Conservation (phyloP, 805 yeast genomes). For the Wickerhamiella australiensis region DNA sequence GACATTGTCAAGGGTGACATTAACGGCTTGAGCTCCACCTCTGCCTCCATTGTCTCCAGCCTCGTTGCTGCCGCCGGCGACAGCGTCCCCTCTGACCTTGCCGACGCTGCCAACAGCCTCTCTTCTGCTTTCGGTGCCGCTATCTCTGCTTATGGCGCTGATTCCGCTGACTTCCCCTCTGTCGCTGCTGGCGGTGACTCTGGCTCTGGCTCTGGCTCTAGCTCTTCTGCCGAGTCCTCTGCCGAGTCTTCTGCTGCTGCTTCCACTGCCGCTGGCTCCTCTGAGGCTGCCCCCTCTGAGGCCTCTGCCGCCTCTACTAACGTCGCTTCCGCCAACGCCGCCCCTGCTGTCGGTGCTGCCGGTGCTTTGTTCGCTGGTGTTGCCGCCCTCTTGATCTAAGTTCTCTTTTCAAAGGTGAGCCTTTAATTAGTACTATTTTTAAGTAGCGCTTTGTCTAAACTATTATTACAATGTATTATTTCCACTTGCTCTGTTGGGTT, state of each 20-base stretch:
- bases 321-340: slow-evolving; percentile 7
- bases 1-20: slow-evolving; percentile 20
- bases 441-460: not conserved
- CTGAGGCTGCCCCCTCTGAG: slow-evolving; percentile 13
- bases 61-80: slow-evolving; percentile 13
- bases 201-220: slow-evolving; percentile 12
- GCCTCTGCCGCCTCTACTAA: slow-evolving; percentile 1
- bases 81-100: slow-evolving; percentile 4
- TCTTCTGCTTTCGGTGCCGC: slow-evolving; percentile 12
- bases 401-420: not conserved
- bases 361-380: slow-evolving; percentile 8
- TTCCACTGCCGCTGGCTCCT: slow-evolving; percentile 10
- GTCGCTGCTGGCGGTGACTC: slow-evolving; percentile 12
- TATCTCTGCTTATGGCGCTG: slow-evolving; percentile 9
- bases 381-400: slow-evolving; percentile 10
- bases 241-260: slow-evolving; percentile 12
- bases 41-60: slow-evolving; percentile 14
- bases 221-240: slow-evolving; percentile 11
- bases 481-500: too few species aligned
- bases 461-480: too few species aligned
- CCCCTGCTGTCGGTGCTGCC: slow-evolving; percentile 4
- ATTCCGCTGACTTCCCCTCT: slow-evolving; percentile 11
- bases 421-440: not conserved
- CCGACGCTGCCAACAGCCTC: slow-evolving; percentile 11
- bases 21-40: slow-evolving; percentile 14